These are phyloP conservation scores for Karstenula rhodostoma DNA, from an alignment of 2,329 filamentous ascomycete species.

Conservation along the genomic window DNA sequence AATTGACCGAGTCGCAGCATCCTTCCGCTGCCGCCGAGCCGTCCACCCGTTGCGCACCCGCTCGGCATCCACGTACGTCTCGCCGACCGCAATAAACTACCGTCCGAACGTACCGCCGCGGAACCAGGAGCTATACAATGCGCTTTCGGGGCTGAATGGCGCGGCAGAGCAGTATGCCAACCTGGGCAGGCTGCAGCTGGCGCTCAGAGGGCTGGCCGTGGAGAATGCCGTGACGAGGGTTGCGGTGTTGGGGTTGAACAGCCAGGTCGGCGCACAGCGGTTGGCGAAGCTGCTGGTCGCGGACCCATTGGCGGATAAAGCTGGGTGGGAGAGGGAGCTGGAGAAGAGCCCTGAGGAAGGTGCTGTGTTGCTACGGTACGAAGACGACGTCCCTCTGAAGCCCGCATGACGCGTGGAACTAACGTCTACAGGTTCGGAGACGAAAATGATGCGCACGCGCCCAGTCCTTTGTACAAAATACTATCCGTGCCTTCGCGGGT, in stretches of 20 bases:
- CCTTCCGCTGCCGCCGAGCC: conserved; percentile 40
- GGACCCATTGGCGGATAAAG: conserved; percentile 54
- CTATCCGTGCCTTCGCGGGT: conserved; percentile 69
- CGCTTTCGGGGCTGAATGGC: conserved; percentile 68
- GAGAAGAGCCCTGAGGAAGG: conserved; percentile 45
- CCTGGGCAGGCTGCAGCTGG: conserved; percentile 75
- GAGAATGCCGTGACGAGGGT: conserved; percentile 63
- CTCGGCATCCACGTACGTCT: conserved; percentile 55
- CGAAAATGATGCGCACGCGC: conserved; percentile 54
- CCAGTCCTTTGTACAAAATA: conserved; percentile 65
- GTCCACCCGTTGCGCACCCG: conserved; percentile 31
- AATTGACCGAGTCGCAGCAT: conserved; percentile 35
- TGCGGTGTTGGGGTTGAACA: conserved; percentile 60
- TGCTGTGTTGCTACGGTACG: conserved; percentile 53
- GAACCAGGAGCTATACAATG: conserved; percentile 65
- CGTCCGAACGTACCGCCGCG: conserved; percentile 61
- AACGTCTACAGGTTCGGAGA: conserved; percentile 62
- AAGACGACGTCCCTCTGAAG: not conserved
- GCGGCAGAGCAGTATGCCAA: conserved; percentile 70
- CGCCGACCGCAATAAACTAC: conserved; percentile 62
- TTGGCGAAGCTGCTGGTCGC: conserved; percentile 69
- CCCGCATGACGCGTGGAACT: conserved; percentile 14
- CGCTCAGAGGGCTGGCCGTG: conserved; percentile 69
- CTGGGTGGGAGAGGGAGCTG: conserved; percentile 55
- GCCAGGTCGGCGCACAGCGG: conserved; percentile 64